Conservation (phyloP, 805 yeast genomes). For the Ogataea angusta region DNA sequence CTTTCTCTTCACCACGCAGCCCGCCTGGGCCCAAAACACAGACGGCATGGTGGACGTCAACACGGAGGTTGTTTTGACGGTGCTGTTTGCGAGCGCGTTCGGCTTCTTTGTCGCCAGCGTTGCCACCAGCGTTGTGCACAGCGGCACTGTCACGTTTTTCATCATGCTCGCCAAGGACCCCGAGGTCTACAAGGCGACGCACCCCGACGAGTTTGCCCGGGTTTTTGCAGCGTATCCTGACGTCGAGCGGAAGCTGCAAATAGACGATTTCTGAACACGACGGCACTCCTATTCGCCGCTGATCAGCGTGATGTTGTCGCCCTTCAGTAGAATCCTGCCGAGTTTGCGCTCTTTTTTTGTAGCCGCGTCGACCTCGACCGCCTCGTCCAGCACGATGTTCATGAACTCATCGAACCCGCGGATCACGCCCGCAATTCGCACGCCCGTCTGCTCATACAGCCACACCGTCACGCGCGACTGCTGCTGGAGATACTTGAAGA, state of each 20-base stretch:
- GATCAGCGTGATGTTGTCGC: conserved; percentile 88
- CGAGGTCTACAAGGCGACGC: conserved; percentile 68
- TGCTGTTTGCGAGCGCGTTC: conserved; percentile 45
- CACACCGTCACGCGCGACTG: conserved; percentile 78
- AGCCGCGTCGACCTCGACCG: conserved; percentile 57
- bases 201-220: conserved; percentile 50
- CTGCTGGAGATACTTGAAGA: conserved; percentile 82
- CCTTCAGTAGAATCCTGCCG: conserved; percentile 81
- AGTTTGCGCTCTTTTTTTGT: conserved; percentile 43
- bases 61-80: conserved; percentile 36
- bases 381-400: conserved; percentile 69
- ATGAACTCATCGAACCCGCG: conserved; percentile 97
- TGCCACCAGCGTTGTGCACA: conserved; percentile 64
- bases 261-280: not conserved
- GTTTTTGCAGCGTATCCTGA: conserved; percentile 27
- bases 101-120: conserved; percentile 71
- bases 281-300: conserved; percentile 24
- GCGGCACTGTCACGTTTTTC: conserved; percentile 81
- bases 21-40: conserved; percentile 48
- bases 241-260: conserved; percentile 11
- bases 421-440: conserved; percentile 76
- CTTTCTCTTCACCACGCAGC: conserved; percentile 63
- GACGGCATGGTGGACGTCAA: conserved; percentile 26
- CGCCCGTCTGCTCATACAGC: conserved; percentile 81
- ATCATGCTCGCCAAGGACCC: conserved; percentile 85